Base-by-base conservation (phyloP, 257 asterid species). In the Rubia yunnanensis region DNA sequence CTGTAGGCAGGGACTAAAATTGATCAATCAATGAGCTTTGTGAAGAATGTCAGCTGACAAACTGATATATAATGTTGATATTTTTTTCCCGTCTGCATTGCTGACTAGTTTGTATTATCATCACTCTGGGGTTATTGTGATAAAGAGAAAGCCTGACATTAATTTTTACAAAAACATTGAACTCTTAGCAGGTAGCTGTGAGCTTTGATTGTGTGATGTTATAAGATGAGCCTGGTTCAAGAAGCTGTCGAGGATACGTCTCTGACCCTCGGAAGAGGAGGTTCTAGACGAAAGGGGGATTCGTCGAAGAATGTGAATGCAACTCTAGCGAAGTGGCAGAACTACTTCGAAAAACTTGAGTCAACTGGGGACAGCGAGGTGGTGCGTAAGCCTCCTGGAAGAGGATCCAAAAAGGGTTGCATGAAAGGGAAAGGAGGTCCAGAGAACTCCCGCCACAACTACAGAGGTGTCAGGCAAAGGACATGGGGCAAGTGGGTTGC, bases 401-500 rank as follows among this genome's bases (percentile, higher is more conserved):
- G 48, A 49, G 60, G 69, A 49, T 65, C 60, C 23, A 65, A 65
- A 49, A 65, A 48, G 44, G 69, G 60, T 18, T 65, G 69, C 35
- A 65, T 65, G 69, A 48, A 65, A 41, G 69, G 69, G 5, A 49
- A 49, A 65, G 69, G 69, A 65, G 60, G 60, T 65, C 69, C 69
- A 20, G 60, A 65, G 31, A 65, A 65, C 60, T 30, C 69, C 27
- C 69, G 60, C 32, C 60, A 65, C 35, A 65, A 65, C 31, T 65
- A 49, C 23, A 48, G 69, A 48, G 69, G 69, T 31, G 69, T 65
- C 44, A 65, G 69, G 69, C 69, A 65, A 48, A 65, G 69, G 48
- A 65, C 69, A 6, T 65, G 69, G 69, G 69, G 69, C 23, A 65
- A 65, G 53, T 65, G 60, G 69, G 69, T 65, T 65, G 69, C 60